Evolutionary conservation across 345 rosid species (phyloP), one percentile per base, ranked within the genome.

Genomic region (Raphanus raphanistrum): DNA sequence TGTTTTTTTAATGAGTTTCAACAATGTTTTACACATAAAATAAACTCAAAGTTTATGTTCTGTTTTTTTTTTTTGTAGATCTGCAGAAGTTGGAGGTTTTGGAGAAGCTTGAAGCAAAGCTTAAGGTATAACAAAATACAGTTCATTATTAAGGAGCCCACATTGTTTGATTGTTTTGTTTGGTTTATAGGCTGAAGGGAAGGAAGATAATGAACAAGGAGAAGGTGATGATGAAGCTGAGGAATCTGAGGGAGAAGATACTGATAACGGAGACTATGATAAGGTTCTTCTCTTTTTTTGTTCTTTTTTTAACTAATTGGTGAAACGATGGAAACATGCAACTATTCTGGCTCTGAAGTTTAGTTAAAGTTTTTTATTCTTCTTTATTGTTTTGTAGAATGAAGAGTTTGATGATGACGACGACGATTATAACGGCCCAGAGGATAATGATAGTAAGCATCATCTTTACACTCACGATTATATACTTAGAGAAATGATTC

Each of bases 381-480:
- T 36, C 27, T 17, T 21, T 21, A 21, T 8, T 38, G 38, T 59
- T 25, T 35, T 73, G 70, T 68, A 79, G 82, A 48, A 15, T 61
- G 43, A 12, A 35, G 70, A 35, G 65, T 79, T 72, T 79, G 82
- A 79, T 60, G 82, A 79, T 67, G 82, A 79, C 60, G 82, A 79
- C 0, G 82, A 79, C 10, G 82, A 79, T 36, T 73, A 73, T 50
- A 79, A 79, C 67, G 6, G 12, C 10, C 43, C 16, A 0, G 77
- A 68, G 4, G 78, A 61, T 45, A 63, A 55, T 50, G 70, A 60
- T 7, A 4, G 82, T 73, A 73, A 79, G 82, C 13, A 73, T 73
- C 65, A 61, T 66, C 16, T 61, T 10, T 33, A 11, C 48, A 31
- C 59, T 63, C 29, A 60, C 4, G 27, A 38, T 75, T 54, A 26